phyloP scores from a whole-genome alignment of 352 stramenopile species.

The Peronospora destructor region DNA sequence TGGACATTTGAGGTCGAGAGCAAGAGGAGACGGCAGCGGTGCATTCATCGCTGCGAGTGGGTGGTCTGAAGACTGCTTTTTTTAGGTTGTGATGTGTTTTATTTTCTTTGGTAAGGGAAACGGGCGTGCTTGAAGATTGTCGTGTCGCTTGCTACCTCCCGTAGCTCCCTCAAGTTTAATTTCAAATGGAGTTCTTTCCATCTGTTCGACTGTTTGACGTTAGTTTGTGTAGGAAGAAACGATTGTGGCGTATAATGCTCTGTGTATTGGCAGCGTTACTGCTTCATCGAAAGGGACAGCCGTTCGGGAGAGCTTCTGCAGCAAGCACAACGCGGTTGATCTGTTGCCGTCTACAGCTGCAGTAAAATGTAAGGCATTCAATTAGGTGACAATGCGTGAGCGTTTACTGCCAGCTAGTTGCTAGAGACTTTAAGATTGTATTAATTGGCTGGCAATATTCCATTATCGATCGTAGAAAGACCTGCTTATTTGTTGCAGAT shows the following conservation, averaged over 20 bases:
- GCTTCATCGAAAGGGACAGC: not conserved
- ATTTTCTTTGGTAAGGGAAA: slow-evolving; percentile 3
- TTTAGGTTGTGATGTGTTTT: slow-evolving; percentile 16
- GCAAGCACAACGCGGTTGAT: no score
- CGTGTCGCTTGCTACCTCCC: slow-evolving; percentile 15
- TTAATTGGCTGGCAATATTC: no score
- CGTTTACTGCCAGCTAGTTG: no score
- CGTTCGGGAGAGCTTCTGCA: no score
- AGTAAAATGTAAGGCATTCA: no score
- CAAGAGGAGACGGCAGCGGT: slow-evolving; percentile 11
- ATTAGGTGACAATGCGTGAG: no score
- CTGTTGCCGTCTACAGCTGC: no score
- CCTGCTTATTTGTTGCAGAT: no score
- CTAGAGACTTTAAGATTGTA: no score
- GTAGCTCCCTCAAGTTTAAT: slow-evolving; percentile 19
- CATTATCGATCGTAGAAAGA: no score
- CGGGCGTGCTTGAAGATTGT: slow-evolving; percentile 6
- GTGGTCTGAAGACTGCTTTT: slow-evolving; percentile 4
- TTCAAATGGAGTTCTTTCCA: slow-evolving; percentile 17
- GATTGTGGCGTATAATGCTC: not conserved
- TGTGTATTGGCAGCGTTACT: not conserved
- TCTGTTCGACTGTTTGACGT: not conserved
- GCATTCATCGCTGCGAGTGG: slow-evolving; percentile 20
- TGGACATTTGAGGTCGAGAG: slow-evolving; percentile 69
- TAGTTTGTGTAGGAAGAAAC: not conserved